A percentile compares a stretch with the other conserved stretches of the same genome.
These are phyloP conservation scores for Endoconidiophora polonica DNA, from an alignment of 2,329 filamentous ascomycete species.

Conservation along the genomic window DNA sequence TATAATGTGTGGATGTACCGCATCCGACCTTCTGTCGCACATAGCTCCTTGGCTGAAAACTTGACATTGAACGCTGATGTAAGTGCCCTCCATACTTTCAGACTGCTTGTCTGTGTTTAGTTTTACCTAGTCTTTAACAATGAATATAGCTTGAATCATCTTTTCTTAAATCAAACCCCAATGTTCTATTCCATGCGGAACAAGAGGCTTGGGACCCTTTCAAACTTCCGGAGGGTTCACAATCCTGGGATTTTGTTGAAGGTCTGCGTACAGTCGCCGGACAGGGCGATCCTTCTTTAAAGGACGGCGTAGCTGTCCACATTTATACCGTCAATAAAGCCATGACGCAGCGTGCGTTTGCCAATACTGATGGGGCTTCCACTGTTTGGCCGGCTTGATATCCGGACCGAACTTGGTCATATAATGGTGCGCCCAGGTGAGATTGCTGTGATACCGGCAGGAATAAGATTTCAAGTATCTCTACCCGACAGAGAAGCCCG, in stretches of 20 bases:
- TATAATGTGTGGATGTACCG: conserved; percentile 23
- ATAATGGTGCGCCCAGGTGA: conserved; percentile 51
- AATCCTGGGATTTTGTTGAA: conserved; percentile 26
- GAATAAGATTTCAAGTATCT: conserved; percentile 30
- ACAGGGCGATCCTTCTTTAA: conserved; percentile 31
- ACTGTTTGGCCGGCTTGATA: conserved; percentile 47
- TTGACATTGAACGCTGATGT: too few species aligned
- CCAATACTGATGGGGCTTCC: conserved; percentile 48
- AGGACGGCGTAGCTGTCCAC: conserved; percentile 32
- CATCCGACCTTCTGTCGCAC: conserved; percentile 20
- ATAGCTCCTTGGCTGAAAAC: conserved; percentile 14
- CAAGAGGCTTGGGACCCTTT: conserved; percentile 35
- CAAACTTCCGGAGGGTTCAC: neutral
- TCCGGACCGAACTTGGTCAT: conserved; percentile 51
- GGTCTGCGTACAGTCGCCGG: conserved; percentile 33
- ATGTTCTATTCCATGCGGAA: conserved; percentile 28
- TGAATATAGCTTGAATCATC: conserved; percentile 22
- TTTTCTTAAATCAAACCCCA: conserved; percentile 30
- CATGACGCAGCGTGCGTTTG: conserved; percentile 31
- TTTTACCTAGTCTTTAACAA: too few species aligned
- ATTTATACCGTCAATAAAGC: conserved; percentile 29
- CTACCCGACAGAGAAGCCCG: conserved; percentile 36
- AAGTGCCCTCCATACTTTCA: too few species aligned
- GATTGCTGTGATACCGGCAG: conserved; percentile 47
- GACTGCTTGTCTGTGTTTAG: too few species aligned